phyloP scores from a whole-genome alignment of 352 stramenopile genomes.

The Globisporangium mamillatum region DNA sequence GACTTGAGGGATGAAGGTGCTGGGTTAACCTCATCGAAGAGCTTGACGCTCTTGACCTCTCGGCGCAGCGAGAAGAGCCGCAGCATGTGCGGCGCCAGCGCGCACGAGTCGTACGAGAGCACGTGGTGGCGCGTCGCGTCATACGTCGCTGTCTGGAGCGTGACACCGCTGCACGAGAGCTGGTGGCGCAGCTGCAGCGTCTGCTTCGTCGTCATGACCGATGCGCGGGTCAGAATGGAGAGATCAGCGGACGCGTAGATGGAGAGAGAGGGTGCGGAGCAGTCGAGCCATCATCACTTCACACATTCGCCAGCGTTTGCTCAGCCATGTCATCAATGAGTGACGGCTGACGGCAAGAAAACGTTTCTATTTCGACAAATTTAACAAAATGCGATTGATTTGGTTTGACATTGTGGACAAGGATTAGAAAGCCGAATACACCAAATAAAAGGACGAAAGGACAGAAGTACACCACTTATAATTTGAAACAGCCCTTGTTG shows the following conservation, averaged over 20 bases:
- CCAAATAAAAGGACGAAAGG: too few species aligned
- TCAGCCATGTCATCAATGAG: background rate
- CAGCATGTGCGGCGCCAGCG: slow-evolving; percentile 46
- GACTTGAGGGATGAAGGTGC: slow-evolving; percentile 1
- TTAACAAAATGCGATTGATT: background rate
- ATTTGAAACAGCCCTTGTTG: background rate
- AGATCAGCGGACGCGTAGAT: background rate
- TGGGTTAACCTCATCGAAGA: slow-evolving; percentile 40
- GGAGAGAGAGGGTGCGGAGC: background rate
- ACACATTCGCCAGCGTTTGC: background rate
- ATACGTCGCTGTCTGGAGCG: slow-evolving; percentile 54
- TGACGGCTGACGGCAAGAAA: background rate
- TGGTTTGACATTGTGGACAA: background rate
- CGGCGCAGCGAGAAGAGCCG: slow-evolving; percentile 71
- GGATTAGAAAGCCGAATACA: background rate
- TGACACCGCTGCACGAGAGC: slow-evolving; percentile 52
- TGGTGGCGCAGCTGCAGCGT: slow-evolving; percentile 80
- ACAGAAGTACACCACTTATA: too few species aligned
- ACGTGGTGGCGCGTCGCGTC: slow-evolving; percentile 70
- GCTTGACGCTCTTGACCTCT: slow-evolving; percentile 52
- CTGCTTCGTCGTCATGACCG: slow-evolving; percentile 28
- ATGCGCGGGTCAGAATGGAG: background rate
- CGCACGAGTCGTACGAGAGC: slow-evolving; percentile 49
- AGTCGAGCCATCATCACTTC: background rate
- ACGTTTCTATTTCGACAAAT: background rate